A percentile compares a stretch with the other conserved stretches of the same genome.
Evolutionary conservation across 495 filamentous ascomycete species (phyloP).

Genomic region (Lasiosphaeria hispida): DNA sequence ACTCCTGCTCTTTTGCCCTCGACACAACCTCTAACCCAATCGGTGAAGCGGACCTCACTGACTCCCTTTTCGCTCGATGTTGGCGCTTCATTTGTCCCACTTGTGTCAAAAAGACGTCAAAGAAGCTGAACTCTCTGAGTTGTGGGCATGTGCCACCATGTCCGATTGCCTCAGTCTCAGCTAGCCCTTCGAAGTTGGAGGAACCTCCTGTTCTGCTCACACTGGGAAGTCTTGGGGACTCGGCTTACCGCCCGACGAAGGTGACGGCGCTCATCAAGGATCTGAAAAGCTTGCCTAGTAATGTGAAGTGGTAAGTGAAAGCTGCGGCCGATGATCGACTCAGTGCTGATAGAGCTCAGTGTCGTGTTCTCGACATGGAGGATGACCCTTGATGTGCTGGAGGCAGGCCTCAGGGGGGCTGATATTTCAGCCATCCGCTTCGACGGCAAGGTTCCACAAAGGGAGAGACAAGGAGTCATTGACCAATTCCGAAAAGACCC

Average conservation of each 20-base stretch:
- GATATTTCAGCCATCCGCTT: slow-evolving; percentile 34
- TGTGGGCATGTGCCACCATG: slow-evolving; percentile 31
- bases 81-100: slow-evolving; percentile 8
- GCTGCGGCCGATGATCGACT: too few relatives aligned
- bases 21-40: not conserved
- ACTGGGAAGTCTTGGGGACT: not conserved
- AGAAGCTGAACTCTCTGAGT: not conserved
- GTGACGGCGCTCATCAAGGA: slow-evolving; percentile 26
- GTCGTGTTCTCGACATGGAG: slow-evolving; percentile 49
- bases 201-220: slow-evolving; percentile 1
- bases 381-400: slow-evolving; percentile 42
- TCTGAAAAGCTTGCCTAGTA: slow-evolving; percentile 11
- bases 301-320: slow-evolving; percentile 28
- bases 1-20: not conserved
- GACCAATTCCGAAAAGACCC: slow-evolving; percentile 32
- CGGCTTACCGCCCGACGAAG: slow-evolving; percentile 24
- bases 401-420: slow-evolving; percentile 32
- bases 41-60: not conserved
- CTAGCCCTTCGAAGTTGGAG: slow-evolving; percentile 6
- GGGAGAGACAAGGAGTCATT: slow-evolving; percentile 34
- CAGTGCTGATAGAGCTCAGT: slow-evolving; percentile 14
- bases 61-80: slow-evolving; percentile 7
- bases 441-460: slow-evolving; percentile 43
- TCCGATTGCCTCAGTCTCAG: slow-evolving; percentile 21
- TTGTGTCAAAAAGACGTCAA: slow-evolving; percentile 10